Evolutionary conservation across 805 yeast species (phyloP), one percentile per base, ranked within the genome.

Genomic region (Saccharomycopsis selenospora): DNA sequence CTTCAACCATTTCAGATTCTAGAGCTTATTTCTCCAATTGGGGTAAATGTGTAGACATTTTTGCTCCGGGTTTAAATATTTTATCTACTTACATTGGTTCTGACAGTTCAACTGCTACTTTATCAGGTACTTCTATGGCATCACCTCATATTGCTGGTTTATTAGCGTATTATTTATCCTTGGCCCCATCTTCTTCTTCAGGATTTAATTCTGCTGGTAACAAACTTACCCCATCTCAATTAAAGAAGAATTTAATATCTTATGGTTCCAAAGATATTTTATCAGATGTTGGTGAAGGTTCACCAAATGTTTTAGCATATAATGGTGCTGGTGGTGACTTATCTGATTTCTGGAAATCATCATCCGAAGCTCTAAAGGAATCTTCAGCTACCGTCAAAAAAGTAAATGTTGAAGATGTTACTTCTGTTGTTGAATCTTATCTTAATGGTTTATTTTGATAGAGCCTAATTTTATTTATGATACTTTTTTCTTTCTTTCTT

Each of bases 51-150:
- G 96, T 91, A 49, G 96, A 91, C 62, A 82, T 91, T 55, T 90
- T 87, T 63, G 99, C 95, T 23, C 99, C 99, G 18, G 99, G 99
- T 61, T 82, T 88, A 60, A 83, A 87, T 64, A 79, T 91, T 53
- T 72, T 83, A 57, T 87, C 96, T 36, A 83, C 91, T 33, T 85
- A 84, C 64, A 85, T 81, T 63, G 91, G 93, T 38, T 79, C 87
- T 3, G 72, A 76, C 45, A 67, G 77, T 46, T 84, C 88, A 36
- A 82, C 91, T 56, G 89, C 93, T 38, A 77, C 86, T 33, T 73
- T 85, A 63, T 83, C 95, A 33, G 99, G 99, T 68, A 91, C 97
- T 7, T 91, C 98, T 13, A 91, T 91, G 99, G 96, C 98, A 18
- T 85, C 97, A 30, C 98, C 99, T 40, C 96, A 90, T 62, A 90